Evolutionary conservation across 2,329 filamentous ascomycete species (phyloP).

Genomic region (Fusarium sp.): DNA sequence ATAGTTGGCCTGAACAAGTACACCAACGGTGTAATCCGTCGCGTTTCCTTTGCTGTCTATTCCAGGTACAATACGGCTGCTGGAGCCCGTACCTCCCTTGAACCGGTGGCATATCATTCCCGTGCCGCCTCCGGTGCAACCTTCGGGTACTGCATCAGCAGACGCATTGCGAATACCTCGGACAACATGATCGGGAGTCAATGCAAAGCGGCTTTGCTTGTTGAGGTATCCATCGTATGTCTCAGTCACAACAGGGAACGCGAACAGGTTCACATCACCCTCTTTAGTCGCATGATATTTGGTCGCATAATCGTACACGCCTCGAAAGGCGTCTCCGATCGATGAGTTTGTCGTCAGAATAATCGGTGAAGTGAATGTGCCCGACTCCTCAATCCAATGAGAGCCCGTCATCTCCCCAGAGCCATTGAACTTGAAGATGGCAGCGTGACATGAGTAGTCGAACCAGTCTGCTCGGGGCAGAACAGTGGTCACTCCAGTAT

Average conservation of each 20-base stretch:
- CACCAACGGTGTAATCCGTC: constrained; percentile 66
- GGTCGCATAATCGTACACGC: constrained; percentile 65
- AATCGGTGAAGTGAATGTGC: constrained; percentile 66
- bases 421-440: constrained; percentile 71
- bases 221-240: constrained; percentile 72
- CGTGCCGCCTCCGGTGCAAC: constrained; percentile 72
- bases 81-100: constrained; percentile 73
- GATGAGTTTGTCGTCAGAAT: constrained; percentile 67
- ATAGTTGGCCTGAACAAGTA: constrained; percentile 73
- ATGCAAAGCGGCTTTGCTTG: constrained; percentile 63
- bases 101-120: constrained; percentile 73
- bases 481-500: constrained; percentile 62
- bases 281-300: constrained; percentile 54
- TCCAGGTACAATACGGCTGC: constrained; percentile 64
- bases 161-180: constrained; percentile 62
- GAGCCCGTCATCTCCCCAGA: constrained; percentile 69
- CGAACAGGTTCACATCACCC: constrained; percentile 60
- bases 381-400: constrained; percentile 70
- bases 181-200: constrained; percentile 63
- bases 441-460: constrained; percentile 56
- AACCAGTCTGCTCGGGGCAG: constrained; percentile 57
- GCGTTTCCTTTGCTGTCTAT: constrained; percentile 45
- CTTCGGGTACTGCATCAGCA: constrained; percentile 64
- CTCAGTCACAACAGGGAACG: constrained; percentile 68
- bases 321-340: constrained; percentile 67